Conservation (phyloP, 805 yeast species). For the Candida namnaoensis region DNA sequence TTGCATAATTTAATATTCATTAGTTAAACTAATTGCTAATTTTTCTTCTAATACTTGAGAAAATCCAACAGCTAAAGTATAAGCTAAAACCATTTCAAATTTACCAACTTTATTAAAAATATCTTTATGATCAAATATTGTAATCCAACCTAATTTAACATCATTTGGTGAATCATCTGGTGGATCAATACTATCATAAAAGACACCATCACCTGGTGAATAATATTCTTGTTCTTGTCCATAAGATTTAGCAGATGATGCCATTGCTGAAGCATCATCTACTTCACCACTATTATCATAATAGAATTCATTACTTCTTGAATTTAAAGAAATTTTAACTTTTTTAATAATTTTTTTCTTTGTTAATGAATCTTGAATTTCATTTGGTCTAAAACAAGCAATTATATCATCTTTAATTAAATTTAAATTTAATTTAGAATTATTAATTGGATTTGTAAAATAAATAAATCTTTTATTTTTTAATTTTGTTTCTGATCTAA, state of each 20-base stretch:
- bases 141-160: conserved; percentile 56
- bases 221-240: conserved; percentile 5
- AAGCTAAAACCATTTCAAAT: conserved; percentile 47
- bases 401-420: conserved; percentile 22
- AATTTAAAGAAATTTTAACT: conserved; percentile 16
- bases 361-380: conserved; percentile 31
- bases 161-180: conserved; percentile 56
- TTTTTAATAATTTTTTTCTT: conserved; percentile 29
- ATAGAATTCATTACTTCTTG: conserved; percentile 1
- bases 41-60: conserved; percentile 22
- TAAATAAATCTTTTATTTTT: conserved; percentile 21
- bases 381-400: conserved; percentile 23
- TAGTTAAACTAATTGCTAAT: not conserved
- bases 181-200: conserved; percentile 29
- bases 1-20: too few species aligned
- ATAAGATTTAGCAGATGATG: not conserved
- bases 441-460: conserved; percentile 11
- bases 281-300: conserved; percentile 1
- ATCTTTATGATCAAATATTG: conserved; percentile 39
- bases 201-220: conserved; percentile 48
- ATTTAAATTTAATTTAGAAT: not conserved
- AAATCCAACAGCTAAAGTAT: conserved; percentile 43
- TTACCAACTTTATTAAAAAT: conserved; percentile 28
- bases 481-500: conserved; percentile 14
- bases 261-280: not conserved